Conservation (phyloP, 768 basidiomycete genomes). For the Mycena capillaripes region DNA sequence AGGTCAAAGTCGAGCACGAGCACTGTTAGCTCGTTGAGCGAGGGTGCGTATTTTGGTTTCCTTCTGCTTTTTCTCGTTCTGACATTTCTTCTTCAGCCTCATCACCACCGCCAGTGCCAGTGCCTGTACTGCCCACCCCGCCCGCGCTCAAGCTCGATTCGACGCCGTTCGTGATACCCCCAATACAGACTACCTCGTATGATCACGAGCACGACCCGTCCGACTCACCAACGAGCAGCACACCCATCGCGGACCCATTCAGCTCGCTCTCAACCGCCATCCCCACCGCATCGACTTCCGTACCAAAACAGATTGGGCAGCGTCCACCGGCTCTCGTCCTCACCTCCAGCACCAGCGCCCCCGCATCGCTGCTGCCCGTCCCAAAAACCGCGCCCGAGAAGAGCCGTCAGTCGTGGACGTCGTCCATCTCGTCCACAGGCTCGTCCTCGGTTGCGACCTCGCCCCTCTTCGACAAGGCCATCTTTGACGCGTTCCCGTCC, state of each 20-base stretch:
- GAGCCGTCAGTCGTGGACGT: slow-evolving; percentile 63
- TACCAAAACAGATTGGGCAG: slow-evolving; percentile 30
- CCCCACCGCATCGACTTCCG: slow-evolving; percentile 21
- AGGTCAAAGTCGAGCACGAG: slow-evolving; percentile 69
- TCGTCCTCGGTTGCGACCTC: slow-evolving; percentile 53
- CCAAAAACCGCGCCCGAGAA: slow-evolving; percentile 28
- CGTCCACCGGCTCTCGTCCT: slow-evolving; percentile 30
- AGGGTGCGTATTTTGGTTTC: slow-evolving; percentile 53
- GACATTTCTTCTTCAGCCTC: slow-evolving; percentile 7
- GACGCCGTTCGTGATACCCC: slow-evolving; percentile 38
- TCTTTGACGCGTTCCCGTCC: slow-evolving; percentile 81
- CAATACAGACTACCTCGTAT: slow-evolving; percentile 36
- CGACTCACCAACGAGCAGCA: slow-evolving; percentile 16
- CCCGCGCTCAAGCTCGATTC: slow-evolving; percentile 38
- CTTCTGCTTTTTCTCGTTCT: background rate
- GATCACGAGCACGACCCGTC: slow-evolving; percentile 6
- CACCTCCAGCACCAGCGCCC: background rate
- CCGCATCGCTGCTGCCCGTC: slow-evolving; percentile 14
- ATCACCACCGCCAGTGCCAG: slow-evolving; percentile 20
- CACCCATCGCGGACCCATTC: slow-evolving; percentile 32
- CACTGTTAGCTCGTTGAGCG: slow-evolving; percentile 50
- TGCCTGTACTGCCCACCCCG: slow-evolving; percentile 16
- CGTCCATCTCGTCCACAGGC: slow-evolving; percentile 57
- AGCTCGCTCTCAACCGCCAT: slow-evolving; percentile 37
- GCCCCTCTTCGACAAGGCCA: slow-evolving; percentile 67